Evolutionary conservation across 345 rosid genomes (phyloP).

Genomic region (Euphorbia peplus): DNA sequence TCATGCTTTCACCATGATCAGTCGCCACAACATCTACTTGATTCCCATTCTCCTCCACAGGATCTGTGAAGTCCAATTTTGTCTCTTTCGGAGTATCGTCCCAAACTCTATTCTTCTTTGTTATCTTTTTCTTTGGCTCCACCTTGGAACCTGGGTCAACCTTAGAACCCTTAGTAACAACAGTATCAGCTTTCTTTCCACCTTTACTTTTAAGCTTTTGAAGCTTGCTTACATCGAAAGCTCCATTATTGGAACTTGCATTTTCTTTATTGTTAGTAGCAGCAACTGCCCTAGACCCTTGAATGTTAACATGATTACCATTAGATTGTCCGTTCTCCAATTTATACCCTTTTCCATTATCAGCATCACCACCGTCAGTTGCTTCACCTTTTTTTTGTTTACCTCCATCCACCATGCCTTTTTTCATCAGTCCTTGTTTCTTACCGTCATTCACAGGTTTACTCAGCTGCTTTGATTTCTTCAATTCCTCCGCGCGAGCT

Average conservation of each 20-base stretch:
- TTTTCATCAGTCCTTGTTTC: slow-evolving; percentile 59
- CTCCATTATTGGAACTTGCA: slow-evolving; percentile 56
- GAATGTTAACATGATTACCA: slow-evolving; percentile 35
- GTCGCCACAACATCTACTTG: slow-evolving; percentile 65
- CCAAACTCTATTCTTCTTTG: slow-evolving; percentile 95
- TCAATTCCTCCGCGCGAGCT: slow-evolving; percentile 83
- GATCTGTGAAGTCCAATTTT: slow-evolving; percentile 86
- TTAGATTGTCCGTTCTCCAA: slow-evolving; percentile 67
- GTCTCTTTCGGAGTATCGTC: slow-evolving; percentile 66
- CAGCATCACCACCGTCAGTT: slow-evolving; percentile 56
- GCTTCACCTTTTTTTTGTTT: slow-evolving; percentile 43
- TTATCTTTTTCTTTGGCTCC: slow-evolving; percentile 71
- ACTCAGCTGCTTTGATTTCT: slow-evolving; percentile 54
- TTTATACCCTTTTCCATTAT: slow-evolving; percentile 37
- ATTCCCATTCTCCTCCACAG: slow-evolving; percentile 50
- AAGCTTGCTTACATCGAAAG: slow-evolving; percentile 89
- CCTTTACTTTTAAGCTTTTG: slow-evolving; percentile 86
- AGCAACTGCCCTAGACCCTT: slow-evolving; percentile 44
- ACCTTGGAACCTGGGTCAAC: slow-evolving; percentile 59
- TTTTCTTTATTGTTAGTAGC: slow-evolving; percentile 79
- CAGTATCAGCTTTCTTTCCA: slow-evolving; percentile 76
- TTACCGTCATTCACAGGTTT: slow-evolving; percentile 52
- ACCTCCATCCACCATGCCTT: slow-evolving; percentile 60
- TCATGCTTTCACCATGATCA: slow-evolving; percentile 94
- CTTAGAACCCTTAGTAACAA: slow-evolving; percentile 66